These are phyloP conservation scores for Vitellaria paradoxa DNA, from an alignment of 179 eudicot species.

Conservation along the genomic window DNA sequence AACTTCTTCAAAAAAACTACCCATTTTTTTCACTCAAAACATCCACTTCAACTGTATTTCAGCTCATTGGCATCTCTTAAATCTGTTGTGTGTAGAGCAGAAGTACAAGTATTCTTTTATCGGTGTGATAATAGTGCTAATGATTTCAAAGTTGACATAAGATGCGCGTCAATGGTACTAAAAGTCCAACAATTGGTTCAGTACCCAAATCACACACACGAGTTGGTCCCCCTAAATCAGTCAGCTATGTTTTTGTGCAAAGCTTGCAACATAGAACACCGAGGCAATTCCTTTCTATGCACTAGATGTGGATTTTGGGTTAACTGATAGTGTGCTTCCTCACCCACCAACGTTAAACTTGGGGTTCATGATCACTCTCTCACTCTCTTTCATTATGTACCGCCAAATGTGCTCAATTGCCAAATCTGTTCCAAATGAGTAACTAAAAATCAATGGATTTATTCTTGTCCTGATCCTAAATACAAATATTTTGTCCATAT, in stretches of 20 bases:
- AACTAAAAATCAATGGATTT: neutral
- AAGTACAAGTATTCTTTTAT: no score
- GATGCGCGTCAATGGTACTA: neutral
- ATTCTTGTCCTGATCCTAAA: neutral
- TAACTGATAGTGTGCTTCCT: neutral
- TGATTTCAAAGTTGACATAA: no score
- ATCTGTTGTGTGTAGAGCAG: neutral
- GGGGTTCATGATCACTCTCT: constrained; percentile 1
- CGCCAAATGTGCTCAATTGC: neutral
- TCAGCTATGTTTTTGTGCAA: neutral
- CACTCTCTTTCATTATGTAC: neutral
- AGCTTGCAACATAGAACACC: neutral
- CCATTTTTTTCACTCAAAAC: neutral
- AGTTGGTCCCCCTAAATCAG: neutral
- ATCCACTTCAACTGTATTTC: neutral
- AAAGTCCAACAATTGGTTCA: neutral
- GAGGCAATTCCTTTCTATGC: neutral
- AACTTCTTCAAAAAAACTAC: neutral
- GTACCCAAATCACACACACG: neutral
- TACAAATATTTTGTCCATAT: no score
- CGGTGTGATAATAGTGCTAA: no score
- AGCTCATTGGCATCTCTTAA: neutral
- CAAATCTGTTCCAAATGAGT: neutral
- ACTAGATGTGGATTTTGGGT: neutral
- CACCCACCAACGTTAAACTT: neutral